Evolutionary conservation across 768 basidiomycete species (phyloP).

Genomic region (Trichaptum fuscoviolaceum): DNA sequence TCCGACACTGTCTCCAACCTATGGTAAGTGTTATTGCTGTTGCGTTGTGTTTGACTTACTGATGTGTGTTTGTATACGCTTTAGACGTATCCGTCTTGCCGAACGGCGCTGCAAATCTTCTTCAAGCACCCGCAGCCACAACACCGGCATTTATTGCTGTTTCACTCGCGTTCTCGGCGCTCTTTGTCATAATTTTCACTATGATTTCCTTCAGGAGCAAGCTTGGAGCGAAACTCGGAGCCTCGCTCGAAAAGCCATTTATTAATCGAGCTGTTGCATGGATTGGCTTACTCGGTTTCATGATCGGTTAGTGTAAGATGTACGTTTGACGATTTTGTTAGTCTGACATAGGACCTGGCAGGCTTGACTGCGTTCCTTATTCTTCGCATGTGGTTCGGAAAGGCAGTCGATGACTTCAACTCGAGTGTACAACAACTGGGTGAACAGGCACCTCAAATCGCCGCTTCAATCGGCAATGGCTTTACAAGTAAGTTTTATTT

Average conservation of each 20-base stretch:
- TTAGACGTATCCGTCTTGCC: conserved; percentile 66
- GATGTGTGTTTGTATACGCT: neutral
- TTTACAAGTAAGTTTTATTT: conserved; percentile 57
- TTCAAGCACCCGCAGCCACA: conserved; percentile 55
- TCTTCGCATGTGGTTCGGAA: conserved; percentile 76
- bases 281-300: conserved; percentile 73
- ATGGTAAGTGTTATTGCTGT: conserved; percentile 40
- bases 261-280: conserved; percentile 61
- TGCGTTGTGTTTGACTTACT: neutral
- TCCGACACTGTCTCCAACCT: conserved; percentile 50
- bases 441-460: conserved; percentile 47
- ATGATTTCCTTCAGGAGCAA: conserved; percentile 61
- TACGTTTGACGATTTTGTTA: conserved; percentile 4
- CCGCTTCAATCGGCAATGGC: conserved; percentile 61
- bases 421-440: conserved; percentile 49
- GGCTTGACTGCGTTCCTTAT: conserved; percentile 67
- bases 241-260: conserved; percentile 47
- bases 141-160: conserved; percentile 63
- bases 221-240: conserved; percentile 48
- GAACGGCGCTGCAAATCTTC: conserved; percentile 44
- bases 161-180: conserved; percentile 46
- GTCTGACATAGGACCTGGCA: conserved; percentile 20
- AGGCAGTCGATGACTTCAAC: conserved; percentile 77
- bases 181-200: conserved; percentile 65
- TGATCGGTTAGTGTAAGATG: conserved; percentile 47